phyloP scores from a whole-genome alignment of 768 basidiomycete genomes.

The Ephemerocybe angulata region DNA sequence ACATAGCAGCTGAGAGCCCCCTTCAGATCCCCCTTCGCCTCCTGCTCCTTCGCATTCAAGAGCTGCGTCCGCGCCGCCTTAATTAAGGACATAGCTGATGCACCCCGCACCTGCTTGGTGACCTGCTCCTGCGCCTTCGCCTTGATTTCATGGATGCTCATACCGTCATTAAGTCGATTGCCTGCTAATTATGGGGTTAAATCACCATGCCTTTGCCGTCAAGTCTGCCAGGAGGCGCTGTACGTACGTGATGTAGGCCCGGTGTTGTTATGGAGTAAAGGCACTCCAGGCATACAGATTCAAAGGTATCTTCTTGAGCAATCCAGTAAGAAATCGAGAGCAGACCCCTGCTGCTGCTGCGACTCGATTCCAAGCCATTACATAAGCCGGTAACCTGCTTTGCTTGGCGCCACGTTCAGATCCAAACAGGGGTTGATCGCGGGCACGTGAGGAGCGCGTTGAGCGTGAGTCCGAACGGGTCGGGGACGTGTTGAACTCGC shows the following conservation, averaged over 20 bases:
- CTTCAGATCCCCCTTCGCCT: constrained; percentile 57
- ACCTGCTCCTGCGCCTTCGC: constrained; percentile 44
- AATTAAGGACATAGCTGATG: constrained; percentile 59
- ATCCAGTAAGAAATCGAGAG: too few relatives aligned
- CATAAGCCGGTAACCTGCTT: too few relatives aligned
- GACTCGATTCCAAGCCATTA: too few relatives aligned
- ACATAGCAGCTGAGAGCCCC: constrained; percentile 58
- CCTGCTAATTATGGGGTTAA: neutral
- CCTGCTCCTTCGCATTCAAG: constrained; percentile 46
- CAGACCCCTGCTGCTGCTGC: too few relatives aligned
- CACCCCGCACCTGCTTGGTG: constrained; percentile 51
- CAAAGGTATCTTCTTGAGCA: neutral
- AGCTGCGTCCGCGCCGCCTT: constrained; percentile 58
- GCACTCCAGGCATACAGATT: constrained; percentile 25
- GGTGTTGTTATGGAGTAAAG: constrained; percentile 20
- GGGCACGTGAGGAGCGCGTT: constrained; percentile 12
- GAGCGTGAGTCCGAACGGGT: neutral
- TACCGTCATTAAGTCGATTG: constrained; percentile 25
- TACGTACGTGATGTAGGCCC: constrained; percentile 5
- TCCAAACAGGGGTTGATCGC: too few relatives aligned
- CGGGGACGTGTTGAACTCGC: too few relatives aligned
- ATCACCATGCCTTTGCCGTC: neutral
- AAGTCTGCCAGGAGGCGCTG: neutral
- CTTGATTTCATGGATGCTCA: constrained; percentile 43
- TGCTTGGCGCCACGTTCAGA: too few relatives aligned